Base-by-base conservation (phyloP, 2,329 filamentous ascomycete genomes). In the Raffaelea deltoideospora region DNA sequence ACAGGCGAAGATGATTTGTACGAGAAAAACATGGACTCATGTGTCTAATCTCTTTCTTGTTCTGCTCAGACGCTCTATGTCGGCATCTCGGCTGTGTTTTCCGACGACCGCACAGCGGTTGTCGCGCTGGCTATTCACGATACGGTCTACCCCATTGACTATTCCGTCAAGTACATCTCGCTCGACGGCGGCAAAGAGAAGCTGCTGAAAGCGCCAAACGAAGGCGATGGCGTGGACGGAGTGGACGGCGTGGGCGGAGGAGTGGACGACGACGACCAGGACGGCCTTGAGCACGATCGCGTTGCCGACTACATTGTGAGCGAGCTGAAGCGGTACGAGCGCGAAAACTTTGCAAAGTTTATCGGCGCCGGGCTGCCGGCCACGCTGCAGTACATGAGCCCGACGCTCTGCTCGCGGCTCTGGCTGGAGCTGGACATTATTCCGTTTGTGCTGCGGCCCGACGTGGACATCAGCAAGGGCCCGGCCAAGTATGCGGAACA, bases 371-470 rank as follows among this genome's bases (percentile, higher is more conserved):
- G 81, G n/a, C 59, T 88, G 37, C 76, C 79, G 1, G 57, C 62
- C 10, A 63, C 65, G 4, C 56, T 83, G 37, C 63, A 70, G 31
- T 57, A 69, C 10, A 60, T 72, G 48, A 79, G 72, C 48, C 79
- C 80, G 1, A 58, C 58, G 5, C 63, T 87, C 1, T 79, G 76
- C 46, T 74, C 79, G 0, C 72, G 72, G 24, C 64, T 90, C 4
- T 90, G 83, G 83, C 58, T 72, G 3, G 76, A 85, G 42, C 60
- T 87, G 26, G 83, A 90, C 50, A 73, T 87, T 39, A 70, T 88
- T 3, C 78, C 80, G 1, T 63, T 88, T 29, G 68, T 79, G 4
- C 64, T 85, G 43, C 60, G 57, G 10, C 61, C 63, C 5, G 62
- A 65, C 37, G 55, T 63, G 11, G 57, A 63, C 30, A 49, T 55